phyloP scores from a whole-genome alignment of 2,329 filamentous ascomycete species.

The Aspergillus ustus region DNA sequence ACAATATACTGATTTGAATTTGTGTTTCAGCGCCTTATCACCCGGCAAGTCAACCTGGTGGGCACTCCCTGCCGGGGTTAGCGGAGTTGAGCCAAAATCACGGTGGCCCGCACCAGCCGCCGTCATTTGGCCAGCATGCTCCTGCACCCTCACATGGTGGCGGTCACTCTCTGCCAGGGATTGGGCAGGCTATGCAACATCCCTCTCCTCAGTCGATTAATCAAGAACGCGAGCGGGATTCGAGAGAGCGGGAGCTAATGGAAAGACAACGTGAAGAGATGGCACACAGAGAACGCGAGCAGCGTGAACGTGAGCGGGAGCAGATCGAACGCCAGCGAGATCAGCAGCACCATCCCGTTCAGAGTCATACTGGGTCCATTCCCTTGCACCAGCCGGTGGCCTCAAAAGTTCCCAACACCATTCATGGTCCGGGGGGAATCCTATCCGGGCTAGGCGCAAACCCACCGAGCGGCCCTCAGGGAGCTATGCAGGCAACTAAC shows the following conservation, averaged over 20 bases:
- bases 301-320: conserved; percentile 52
- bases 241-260: conserved; percentile 58
- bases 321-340: conserved; percentile 59
- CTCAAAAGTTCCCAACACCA: conserved; percentile 75
- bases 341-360: conserved; percentile 73
- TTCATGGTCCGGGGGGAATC: conserved; percentile 90
- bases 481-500: conserved; percentile 62
- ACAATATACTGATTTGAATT: conserved; percentile 25
- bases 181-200: conserved; percentile 49
- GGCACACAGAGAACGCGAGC: conserved; percentile 61
- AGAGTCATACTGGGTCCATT: conserved; percentile 85
- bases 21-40: conserved; percentile 44
- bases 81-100: conserved; percentile 53
- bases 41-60: conserved; percentile 45
- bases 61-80: conserved; percentile 52
- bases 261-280: conserved; percentile 60
- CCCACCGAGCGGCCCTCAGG: conserved; percentile 57
- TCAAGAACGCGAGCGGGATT: conserved; percentile 55
- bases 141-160: conserved; percentile 40
- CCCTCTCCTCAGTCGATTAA: conserved; percentile 48
- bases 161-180: conserved; percentile 46
- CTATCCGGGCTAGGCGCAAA: conserved; percentile 73
- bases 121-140: conserved; percentile 49
- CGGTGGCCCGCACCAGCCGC: conserved; percentile 45
- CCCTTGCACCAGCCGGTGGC: conserved; percentile 95